Evolutionary conservation across 805 yeast genomes (phyloP).

Genomic region (Yamadazyma tumulicola): DNA sequence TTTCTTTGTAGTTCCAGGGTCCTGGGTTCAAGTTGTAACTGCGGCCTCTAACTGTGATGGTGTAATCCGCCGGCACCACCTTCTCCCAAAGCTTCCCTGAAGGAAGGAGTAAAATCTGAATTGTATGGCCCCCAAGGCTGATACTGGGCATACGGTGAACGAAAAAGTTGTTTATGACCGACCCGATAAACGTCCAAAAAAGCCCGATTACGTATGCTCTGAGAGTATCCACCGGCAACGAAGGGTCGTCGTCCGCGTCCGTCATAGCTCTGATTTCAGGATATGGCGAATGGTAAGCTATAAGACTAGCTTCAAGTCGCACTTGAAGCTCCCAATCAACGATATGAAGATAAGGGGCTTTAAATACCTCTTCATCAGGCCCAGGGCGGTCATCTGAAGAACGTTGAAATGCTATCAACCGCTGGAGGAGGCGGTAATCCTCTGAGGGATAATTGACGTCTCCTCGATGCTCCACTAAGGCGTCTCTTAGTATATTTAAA

Average conservation of each 20-base stretch:
- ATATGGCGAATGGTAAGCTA: conserved; percentile 39
- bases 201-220: conserved; percentile 38
- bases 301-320: conserved; percentile 34
- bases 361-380: conserved; percentile 10
- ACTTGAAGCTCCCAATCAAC: conserved; percentile 35
- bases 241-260: conserved; percentile 36
- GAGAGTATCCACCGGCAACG: conserved; percentile 30
- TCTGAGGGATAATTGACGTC: conserved; percentile 34
- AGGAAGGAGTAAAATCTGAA: conserved; percentile 38
- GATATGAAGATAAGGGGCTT: conserved; percentile 20
- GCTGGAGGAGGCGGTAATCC: conserved; percentile 32
- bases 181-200: conserved; percentile 40
- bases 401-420: not conserved
- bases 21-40: conserved; percentile 36
- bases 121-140: conserved; percentile 32
- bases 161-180: conserved; percentile 39
- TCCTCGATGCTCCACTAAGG: conserved; percentile 32
- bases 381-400: not conserved
- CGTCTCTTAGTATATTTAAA: conserved; percentile 28
- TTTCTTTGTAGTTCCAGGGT: conserved; percentile 42
- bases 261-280: conserved; percentile 39
- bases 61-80: conserved; percentile 22
- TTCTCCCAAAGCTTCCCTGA: conserved; percentile 40
- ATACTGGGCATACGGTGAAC: conserved; percentile 40
- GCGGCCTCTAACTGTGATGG: conserved; percentile 20